Percentiles rank a stretch among this genome's conserved stretches.
These are phyloP conservation scores for Cucurbita moschata DNA, from an alignment of 306 rosid genomes.

Conservation along the genomic window DNA sequence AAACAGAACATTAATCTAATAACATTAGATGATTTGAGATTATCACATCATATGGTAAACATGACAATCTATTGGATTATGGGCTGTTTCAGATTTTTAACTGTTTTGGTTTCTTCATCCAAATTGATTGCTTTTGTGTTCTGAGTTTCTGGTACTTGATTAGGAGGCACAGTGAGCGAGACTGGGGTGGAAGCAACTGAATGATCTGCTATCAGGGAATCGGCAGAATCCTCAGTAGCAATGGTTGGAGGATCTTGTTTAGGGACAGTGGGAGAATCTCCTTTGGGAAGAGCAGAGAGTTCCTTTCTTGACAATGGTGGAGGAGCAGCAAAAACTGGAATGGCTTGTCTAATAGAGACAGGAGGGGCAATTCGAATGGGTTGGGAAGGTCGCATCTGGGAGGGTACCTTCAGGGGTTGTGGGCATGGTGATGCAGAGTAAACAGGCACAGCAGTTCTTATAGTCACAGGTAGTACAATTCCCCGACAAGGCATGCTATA, in stretches of 20 bases:
- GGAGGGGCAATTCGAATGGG: not conserved
- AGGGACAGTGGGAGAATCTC: constrained; percentile 3
- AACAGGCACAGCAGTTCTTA: constrained; percentile 23
- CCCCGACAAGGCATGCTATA: constrained; percentile 62
- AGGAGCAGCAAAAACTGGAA: constrained; percentile 3
- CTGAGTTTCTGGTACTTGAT: constrained; percentile 18
- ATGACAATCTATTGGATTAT: constrained; percentile 31
- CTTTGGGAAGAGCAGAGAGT: constrained; percentile 16
- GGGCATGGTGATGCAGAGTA: not conserved
- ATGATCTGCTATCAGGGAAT: constrained; percentile 29
- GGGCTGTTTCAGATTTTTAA: constrained; percentile 42
- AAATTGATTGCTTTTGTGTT: constrained; percentile 14
- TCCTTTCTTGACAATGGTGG: constrained; percentile 16
- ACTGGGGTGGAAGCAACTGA: not conserved
- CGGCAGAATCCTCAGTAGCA: constrained; percentile 24
- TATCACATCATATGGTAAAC: not conserved
- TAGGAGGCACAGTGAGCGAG: constrained; percentile 15
- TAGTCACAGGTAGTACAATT: constrained; percentile 69
- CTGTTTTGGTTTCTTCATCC: constrained; percentile 20
- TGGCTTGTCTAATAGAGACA: not conserved
- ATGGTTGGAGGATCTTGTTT: not conserved
- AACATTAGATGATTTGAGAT: not conserved
- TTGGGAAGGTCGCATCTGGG: not conserved
- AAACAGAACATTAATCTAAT: not conserved
- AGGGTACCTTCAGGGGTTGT: not conserved